These are phyloP conservation scores for Cryptosporidium meleagridis DNA, from an alignment of 169 alveolate species.

Conservation along the genomic window DNA sequence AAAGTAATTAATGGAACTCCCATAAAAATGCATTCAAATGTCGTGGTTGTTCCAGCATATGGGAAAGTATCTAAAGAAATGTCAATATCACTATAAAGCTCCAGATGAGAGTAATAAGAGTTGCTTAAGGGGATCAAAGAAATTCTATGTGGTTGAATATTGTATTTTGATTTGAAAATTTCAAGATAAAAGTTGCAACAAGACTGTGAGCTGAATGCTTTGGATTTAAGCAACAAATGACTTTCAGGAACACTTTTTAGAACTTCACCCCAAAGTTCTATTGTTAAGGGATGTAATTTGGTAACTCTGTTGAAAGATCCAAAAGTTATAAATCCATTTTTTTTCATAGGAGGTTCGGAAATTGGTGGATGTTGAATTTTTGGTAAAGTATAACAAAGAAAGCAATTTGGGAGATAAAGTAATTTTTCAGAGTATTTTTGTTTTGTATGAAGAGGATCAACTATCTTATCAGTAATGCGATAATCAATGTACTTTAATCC, in stretches of 20 bases:
- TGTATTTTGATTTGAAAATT: conserved; percentile 10
- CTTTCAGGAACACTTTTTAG: conserved; percentile 80
- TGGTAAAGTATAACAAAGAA: conserved; percentile 82
- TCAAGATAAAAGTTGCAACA: conserved; percentile 28
- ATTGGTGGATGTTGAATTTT: conserved; percentile 57
- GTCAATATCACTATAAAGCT: conserved; percentile 68
- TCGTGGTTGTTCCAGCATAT: conserved; percentile 84
- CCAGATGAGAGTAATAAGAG: conserved; percentile 43
- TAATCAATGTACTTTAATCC: conserved; percentile 84
- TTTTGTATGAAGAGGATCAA: conserved; percentile 77
- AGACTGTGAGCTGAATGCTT: conserved; percentile 74
- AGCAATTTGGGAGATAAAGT: conserved; percentile 82
- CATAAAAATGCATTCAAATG: conserved; percentile 82
- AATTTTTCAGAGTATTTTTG: conserved; percentile 79
- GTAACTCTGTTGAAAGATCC: conserved; percentile 86
- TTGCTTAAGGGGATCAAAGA: conserved; percentile 19
- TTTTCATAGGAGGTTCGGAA: conserved; percentile 76
- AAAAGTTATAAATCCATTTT: conserved; percentile 82
- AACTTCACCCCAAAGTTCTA: conserved; percentile 78
- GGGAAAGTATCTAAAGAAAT: conserved; percentile 83
- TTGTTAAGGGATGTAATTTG: conserved; percentile 81
- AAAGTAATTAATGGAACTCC: conserved; percentile 84
- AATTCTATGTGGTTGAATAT: conserved; percentile 11
- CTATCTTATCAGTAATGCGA: conserved; percentile 81
- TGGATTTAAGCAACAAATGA: conserved; percentile 77